Base-by-base conservation (phyloP, 2,329 filamentous ascomycete genomes). In the Knoxdaviesia capensis region DNA sequence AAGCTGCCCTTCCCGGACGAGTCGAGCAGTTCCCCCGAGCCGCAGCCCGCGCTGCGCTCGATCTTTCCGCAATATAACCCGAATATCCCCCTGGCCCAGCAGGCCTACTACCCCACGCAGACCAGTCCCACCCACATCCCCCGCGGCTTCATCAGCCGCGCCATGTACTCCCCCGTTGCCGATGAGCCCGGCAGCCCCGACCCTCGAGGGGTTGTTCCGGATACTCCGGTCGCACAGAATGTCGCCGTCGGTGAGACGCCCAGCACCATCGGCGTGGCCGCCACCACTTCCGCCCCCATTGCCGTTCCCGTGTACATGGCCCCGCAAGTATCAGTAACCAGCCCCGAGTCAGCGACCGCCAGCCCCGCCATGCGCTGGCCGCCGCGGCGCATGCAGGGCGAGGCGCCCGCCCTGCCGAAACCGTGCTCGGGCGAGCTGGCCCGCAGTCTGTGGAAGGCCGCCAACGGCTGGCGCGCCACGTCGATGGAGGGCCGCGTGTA, bases 11-110 rank as follows among this genome's bases (percentile, higher is more conserved):
- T 67, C 4, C 52, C 51, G 30, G 59, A 62, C 29, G 55, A 57
- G 6, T 38, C 54, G 38, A 45, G 20, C 9, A 45, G 52, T 5
- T 48, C 52, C 28, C 47, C 54, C 38, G 54, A 53, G 41, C 55
- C 48, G 45, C 59, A 38, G 57, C 64, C 31, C 5, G 60, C 68
- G 0, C 66, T 81, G 50, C 69, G 71, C 32, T 86, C 80, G 29
- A 85, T 87, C 50, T 87, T 87, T 50, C 81, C 81, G 6, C 67
- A 70, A 31, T 86, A 85, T 53, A 76, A 87, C 51, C 77, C 74
- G 3, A 68, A 68, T 1, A 54, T 83, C 29, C 65, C 79, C 5
- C 66, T 84, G 3, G 65, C 74, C 43, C 71, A 74, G 44, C 81
- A 87, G 52, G 59, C 71, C 39, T 86, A 87, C 58, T 79, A 69